Evolutionary conservation across 805 yeast genomes (phyloP).

Genomic region (Hanseniaspora lindneri): DNA sequence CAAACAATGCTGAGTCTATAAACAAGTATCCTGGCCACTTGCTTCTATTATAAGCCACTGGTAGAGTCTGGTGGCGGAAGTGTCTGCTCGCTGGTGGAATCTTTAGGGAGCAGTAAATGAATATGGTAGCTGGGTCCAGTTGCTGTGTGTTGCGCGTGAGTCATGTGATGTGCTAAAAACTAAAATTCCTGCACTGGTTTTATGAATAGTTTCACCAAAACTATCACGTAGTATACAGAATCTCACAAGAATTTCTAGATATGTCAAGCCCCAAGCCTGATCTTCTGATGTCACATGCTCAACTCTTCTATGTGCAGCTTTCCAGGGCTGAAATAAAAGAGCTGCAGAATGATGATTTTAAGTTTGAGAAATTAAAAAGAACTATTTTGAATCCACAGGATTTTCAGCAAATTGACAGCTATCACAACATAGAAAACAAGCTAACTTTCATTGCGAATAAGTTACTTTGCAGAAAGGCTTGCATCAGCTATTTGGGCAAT

Average conservation of each 20-base stretch:
- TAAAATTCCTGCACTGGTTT: no score
- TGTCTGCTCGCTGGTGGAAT: no score
- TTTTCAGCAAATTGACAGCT: slow-evolving; percentile 28
- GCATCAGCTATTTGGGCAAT: slow-evolving; percentile 33
- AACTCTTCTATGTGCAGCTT: not conserved
- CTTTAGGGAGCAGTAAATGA: no score
- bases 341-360: slow-evolving; percentile 24
- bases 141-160: no score
- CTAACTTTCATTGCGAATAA: slow-evolving; percentile 28
- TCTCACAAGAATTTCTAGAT: not conserved
- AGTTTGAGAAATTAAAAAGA: slow-evolving; percentile 42
- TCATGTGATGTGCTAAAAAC: no score
- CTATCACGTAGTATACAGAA: no score
- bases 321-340: not conserved
- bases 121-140: no score
- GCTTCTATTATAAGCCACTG: no score
- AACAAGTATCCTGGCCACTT: no score
- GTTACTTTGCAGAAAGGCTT: slow-evolving; percentile 37
- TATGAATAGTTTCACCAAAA: no score
- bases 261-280: not conserved
- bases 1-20: no score
- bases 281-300: not conserved
- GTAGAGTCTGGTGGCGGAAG: no score
- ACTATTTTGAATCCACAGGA: slow-evolving; percentile 31
- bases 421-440: slow-evolving; percentile 20